Evolutionary conservation across 495 filamentous ascomycete species (phyloP).

Genomic region (Xylaria nigripes): DNA sequence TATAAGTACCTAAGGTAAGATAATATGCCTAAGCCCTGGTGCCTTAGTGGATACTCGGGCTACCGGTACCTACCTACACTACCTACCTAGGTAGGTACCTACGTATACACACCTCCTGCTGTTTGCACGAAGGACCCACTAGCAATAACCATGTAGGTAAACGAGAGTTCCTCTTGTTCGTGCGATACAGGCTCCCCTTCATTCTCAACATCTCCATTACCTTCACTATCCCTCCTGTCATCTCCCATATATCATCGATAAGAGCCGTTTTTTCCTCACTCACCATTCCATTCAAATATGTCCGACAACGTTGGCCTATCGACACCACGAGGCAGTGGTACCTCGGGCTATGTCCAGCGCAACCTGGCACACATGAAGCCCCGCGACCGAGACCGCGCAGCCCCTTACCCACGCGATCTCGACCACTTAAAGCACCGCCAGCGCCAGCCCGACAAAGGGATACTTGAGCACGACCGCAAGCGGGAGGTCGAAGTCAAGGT

Average conservation of each 20-base stretch:
- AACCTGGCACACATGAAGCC: constrained; percentile 83
- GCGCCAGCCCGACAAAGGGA: constrained; percentile 81
- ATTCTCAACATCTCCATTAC: neutral
- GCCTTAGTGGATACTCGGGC: no score
- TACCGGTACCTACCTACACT: no score
- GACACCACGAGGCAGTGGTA: constrained; percentile 90
- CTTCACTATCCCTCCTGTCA: neutral
- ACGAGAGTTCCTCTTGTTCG: no score
- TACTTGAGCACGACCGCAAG: constrained; percentile 86
- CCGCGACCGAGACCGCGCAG: constrained; percentile 47
- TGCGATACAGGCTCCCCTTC: no score
- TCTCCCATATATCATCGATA: neutral
- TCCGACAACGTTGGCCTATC: constrained; percentile 96
- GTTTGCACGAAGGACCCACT: no score
- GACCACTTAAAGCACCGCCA: constrained; percentile 57
- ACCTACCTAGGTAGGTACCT: no score
- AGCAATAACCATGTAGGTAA: no score
- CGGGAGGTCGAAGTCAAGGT: constrained; percentile 87
- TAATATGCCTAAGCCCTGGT: no score
- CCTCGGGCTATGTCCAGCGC: constrained; percentile 93
- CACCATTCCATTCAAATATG: constrained; percentile 42
- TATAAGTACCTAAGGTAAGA: no score
- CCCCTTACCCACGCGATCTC: constrained; percentile 57
- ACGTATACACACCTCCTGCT: no score
- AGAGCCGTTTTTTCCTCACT: neutral